Conservation (phyloP, 768 basidiomycete species). For the Lactarius hengduanensis region DNA sequence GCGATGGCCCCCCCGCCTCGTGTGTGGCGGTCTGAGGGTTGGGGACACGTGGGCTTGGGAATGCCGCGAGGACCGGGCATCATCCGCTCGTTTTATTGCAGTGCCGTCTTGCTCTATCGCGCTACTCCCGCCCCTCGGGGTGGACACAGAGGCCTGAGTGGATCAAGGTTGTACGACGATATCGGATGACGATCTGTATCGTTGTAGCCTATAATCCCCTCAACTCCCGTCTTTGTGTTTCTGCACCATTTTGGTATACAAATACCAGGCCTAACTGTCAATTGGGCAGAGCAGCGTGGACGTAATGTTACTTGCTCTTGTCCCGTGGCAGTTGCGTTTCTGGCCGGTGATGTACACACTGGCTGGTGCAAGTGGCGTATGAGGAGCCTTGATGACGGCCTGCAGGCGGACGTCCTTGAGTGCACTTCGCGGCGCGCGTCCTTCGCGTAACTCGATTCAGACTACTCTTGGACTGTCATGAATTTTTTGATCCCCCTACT, state of each 20-base stretch:
- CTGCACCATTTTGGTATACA: not conserved
- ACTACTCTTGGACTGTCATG: constrained; percentile 36
- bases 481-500: constrained; percentile 26
- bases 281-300: not conserved
- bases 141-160: not conserved
- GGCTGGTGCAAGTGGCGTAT: constrained; percentile 1
- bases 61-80: constrained; percentile 34
- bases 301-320: not conserved
- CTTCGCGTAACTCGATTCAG: constrained; percentile 37
- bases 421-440: constrained; percentile 35
- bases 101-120: constrained; percentile 24
- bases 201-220: not conserved
- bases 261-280: not conserved
- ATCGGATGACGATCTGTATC: not conserved
- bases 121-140: not conserved
- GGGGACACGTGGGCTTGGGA: constrained; percentile 32
- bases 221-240: not conserved
- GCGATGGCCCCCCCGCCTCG: constrained; percentile 6
- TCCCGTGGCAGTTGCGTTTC: not conserved
- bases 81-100: constrained; percentile 16
- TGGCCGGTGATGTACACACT: not conserved
- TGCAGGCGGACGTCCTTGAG: constrained; percentile 29
- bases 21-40: not conserved
- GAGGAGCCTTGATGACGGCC: constrained; percentile 14
- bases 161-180: not conserved